These are phyloP conservation scores for Stromatinia cepivora DNA, from an alignment of 2,329 filamentous ascomycete genomes.

Conservation along the genomic window DNA sequence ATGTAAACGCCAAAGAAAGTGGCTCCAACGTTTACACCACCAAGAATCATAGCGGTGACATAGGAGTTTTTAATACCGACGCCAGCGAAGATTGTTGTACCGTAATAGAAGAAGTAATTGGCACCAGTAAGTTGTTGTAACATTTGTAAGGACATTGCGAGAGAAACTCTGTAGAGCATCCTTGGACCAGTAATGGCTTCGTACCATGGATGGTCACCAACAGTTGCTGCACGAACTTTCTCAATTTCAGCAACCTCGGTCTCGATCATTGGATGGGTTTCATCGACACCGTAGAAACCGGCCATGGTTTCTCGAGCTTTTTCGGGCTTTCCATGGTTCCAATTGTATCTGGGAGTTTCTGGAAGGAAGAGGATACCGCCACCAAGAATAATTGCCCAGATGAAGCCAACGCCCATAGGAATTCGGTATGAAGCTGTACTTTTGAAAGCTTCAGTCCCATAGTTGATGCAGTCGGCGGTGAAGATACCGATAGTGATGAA, in stretches of 20 bases:
- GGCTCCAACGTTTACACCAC: conserved; percentile 65
- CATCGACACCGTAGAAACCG: conserved; percentile 51
- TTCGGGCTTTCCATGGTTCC: conserved; percentile 49
- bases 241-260: conserved; percentile 55
- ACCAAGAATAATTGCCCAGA: conserved; percentile 54
- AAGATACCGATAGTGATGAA: conserved; percentile 73
- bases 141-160: conserved; percentile 64
- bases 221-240: conserved; percentile 45
- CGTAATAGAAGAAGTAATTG: conserved; percentile 66
- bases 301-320: conserved; percentile 53
- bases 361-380: conserved; percentile 55
- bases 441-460: conserved; percentile 44
- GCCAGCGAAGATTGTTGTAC: conserved; percentile 65
- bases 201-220: conserved; percentile 58
- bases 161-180: conserved; percentile 61
- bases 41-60: conserved; percentile 66
- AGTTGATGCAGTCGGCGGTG: conserved; percentile 56
- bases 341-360: conserved; percentile 59
- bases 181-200: conserved; percentile 63
- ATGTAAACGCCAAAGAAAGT: conserved; percentile 59
- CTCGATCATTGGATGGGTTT: conserved; percentile 49
- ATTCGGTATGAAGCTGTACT: conserved; percentile 59
- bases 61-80: conserved; percentile 64
- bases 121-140: conserved; percentile 68
- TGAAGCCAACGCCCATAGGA: conserved; percentile 57